Evolutionary conservation across 2,329 filamentous ascomycete species (phyloP), one percentile per base, ranked within the genome.

Genomic region (Colletotrichum karsti): DNA sequence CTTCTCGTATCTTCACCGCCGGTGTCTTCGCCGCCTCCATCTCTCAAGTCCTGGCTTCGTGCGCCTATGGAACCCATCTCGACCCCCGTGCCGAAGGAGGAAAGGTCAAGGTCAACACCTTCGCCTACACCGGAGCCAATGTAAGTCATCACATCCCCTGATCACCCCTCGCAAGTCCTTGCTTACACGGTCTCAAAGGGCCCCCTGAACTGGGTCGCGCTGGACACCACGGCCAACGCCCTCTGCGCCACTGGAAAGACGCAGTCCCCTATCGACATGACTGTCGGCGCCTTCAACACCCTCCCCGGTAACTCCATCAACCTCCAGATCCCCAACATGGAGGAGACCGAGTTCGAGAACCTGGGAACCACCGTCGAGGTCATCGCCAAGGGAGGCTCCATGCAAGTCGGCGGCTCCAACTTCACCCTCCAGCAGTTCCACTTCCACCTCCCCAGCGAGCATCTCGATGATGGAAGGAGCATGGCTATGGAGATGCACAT

Each of bases 401-500:
- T 82, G 39, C 71, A 73, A 7, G 71, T 82, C 15, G 76, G 75
- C 50, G 79, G 76, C 41, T 75, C 73, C 55, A 71, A 73, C 15
- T 85, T 80, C 61, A 74, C 77, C 30, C 74, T 85, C 20, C 69
- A 81, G 66, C 83, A 85, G 73, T 85, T 85, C 74, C 84, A 86
- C 72, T 85, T 85, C 75, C 84, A 86, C 63, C 77, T 85, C 54
- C 83, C 84, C 7, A 82, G 80, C 69, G 84, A 86, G 73, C 84
- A 86, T 71, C 70, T 84, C 2, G 80, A 84, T 71, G 78, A 80
- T 69, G 79, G 80, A 26, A 80, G 77, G 18, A 86, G 75, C 72
- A 76, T 85, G 73, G 81, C 82, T 26, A 83, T 87, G 81, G 85
- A 87, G 76, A 82, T 84, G 77, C 88, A 91, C 78, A 87, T 90